Conservation (phyloP, 1,284 basidiomycete genomes). For the Cryptococcus sp. region DNA sequence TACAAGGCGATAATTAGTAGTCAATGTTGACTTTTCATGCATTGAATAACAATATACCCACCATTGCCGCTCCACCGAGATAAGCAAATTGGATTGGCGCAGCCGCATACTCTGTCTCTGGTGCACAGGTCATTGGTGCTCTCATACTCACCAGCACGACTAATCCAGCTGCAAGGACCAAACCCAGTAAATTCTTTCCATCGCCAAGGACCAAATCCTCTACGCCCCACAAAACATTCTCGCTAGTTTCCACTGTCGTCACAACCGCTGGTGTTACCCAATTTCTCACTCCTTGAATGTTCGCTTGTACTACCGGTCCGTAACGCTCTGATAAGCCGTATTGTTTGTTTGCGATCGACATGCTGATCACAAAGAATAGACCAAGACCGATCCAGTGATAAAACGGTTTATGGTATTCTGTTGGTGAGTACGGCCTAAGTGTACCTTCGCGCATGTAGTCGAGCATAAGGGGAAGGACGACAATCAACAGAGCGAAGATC, state of each 20-base stretch:
- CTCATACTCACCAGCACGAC: conserved; percentile 1
- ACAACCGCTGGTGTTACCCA: conserved; percentile 13
- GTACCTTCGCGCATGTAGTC: conserved; percentile 22
- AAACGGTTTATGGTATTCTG: conserved; percentile 14
- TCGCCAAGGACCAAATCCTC: conserved; percentile 29
- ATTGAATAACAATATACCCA: conserved; percentile 19
- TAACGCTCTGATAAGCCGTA: conserved; percentile 15
- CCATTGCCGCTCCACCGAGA: conserved; percentile 7
- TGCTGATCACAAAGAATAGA: conserved; percentile 9
- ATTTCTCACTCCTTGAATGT: conserved; percentile 1
- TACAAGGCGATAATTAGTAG: background rate
- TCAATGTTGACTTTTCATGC: conserved; percentile 2
- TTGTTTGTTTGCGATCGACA: conserved; percentile 11
- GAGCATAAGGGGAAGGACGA: conserved; percentile 14
- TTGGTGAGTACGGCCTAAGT: conserved; percentile 5
- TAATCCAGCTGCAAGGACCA: conserved; percentile 12
- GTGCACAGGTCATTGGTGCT: background rate
- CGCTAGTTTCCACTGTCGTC: conserved; percentile 11
- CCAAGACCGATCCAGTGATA: conserved; percentile 15
- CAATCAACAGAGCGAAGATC: conserved; percentile 13
- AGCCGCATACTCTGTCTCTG: conserved; percentile 14
- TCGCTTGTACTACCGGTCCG: conserved; percentile 4
- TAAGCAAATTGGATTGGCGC: conserved; percentile 7
- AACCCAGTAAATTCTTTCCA: conserved; percentile 17
- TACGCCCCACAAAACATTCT: conserved; percentile 13